phyloP scores from a whole-genome alignment of 106 monocot genomes.

The Xerophyta viscosa region DNA sequence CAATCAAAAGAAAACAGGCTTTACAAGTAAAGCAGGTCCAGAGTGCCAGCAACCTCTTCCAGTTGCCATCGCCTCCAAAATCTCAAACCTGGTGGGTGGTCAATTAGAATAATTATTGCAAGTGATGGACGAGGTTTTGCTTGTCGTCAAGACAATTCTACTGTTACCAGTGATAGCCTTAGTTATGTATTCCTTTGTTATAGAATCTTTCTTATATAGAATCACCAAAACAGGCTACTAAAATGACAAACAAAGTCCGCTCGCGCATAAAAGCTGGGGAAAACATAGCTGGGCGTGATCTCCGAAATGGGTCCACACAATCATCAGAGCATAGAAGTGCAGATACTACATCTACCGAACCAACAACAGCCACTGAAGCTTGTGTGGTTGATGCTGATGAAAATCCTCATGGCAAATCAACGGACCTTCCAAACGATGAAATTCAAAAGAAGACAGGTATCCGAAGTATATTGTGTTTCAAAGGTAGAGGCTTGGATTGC shows the following conservation, averaged over 20 bases:
- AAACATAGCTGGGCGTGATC: background rate
- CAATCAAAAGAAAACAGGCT: slow-evolving; percentile 14
- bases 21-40: slow-evolving; percentile 32
- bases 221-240: slow-evolving; percentile 10
- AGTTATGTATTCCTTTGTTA: background rate
- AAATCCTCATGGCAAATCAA: slow-evolving; percentile 32
- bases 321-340: background rate
- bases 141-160: background rate
- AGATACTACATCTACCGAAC: slow-evolving; percentile 3
- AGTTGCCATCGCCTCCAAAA: slow-evolving; percentile 72
- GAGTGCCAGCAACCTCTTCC: slow-evolving; percentile 67
- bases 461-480: slow-evolving; percentile 70
- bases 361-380: slow-evolving; percentile 26
- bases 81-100: slow-evolving; percentile 77
- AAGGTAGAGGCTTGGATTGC: slow-evolving; percentile 77
- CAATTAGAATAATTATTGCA: slow-evolving; percentile 3
- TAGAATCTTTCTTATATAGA: background rate
- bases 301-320: background rate
- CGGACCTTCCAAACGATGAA: slow-evolving; percentile 35
- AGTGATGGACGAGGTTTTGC: background rate
- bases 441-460: slow-evolving; percentile 47
- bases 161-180: background rate
- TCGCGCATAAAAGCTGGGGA: slow-evolving; percentile 1
- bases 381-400: slow-evolving; percentile 14
- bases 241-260: slow-evolving; percentile 8